phyloP scores from a whole-genome alignment of 1,284 basidiomycete genomes.

The Sanghuangporus baumii region DNA sequence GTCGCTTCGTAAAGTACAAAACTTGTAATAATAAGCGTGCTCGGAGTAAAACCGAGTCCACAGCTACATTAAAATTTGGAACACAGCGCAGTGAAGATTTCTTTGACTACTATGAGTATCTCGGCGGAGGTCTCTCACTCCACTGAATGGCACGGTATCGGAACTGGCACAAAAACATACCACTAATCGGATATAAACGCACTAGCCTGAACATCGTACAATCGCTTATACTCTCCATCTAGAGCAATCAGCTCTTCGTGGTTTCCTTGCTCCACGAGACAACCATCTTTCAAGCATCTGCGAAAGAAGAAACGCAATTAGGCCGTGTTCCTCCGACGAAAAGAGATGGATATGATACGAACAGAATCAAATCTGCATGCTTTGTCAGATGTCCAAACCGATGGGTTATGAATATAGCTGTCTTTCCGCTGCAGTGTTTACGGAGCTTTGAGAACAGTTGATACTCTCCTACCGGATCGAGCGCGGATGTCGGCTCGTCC shows the following conservation, averaged over 20 bases:
- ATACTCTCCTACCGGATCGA: slow-evolving; percentile 46
- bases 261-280: slow-evolving; percentile 46
- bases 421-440: slow-evolving; percentile 46
- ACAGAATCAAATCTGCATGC: slow-evolving; percentile 60
- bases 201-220: slow-evolving; percentile 51
- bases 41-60: too few species aligned
- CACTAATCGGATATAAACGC: slow-evolving; percentile 31
- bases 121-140: too few species aligned
- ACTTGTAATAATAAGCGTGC: too few species aligned
- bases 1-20: too few species aligned
- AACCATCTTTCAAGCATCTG: slow-evolving; percentile 54
- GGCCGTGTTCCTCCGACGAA: too few species aligned
- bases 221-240: slow-evolving; percentile 46
- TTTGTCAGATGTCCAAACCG: slow-evolving; percentile 63
- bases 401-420: slow-evolving; percentile 66
- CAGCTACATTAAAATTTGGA: too few species aligned
- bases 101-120: too few species aligned
- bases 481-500: slow-evolving; percentile 49
- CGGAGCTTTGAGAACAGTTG: slow-evolving; percentile 48
- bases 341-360: slow-evolving; percentile 13
- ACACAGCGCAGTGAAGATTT: too few species aligned
- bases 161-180: too few species aligned
- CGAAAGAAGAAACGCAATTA: too few species aligned
- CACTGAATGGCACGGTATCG: too few species aligned
- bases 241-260: slow-evolving; percentile 42